A percentile compares a stretch with the other conserved stretches of the same genome.
Conservation (phyloP, 768 basidiomycete genomes). For the Boletus vinaceobasis region DNA sequence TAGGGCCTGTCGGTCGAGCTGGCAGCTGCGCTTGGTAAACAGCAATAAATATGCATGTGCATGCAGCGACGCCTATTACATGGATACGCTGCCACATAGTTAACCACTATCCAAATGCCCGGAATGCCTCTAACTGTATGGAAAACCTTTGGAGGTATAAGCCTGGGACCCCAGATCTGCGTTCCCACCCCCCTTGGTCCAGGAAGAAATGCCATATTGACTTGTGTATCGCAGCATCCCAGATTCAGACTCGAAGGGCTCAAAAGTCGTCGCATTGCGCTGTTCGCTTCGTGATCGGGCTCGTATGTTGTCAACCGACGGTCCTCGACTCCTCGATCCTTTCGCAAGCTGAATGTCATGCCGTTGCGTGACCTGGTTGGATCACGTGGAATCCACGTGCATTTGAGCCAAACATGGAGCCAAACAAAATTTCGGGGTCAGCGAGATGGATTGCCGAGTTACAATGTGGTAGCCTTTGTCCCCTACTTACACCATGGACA, state of each 20-base stretch:
- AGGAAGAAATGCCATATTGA: background rate
- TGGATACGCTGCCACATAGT: background rate
- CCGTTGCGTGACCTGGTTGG: background rate
- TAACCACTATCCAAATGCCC: background rate
- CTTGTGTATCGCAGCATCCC: background rate
- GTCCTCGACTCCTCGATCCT: background rate
- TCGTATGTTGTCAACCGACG: too few species aligned
- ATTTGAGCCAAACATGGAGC: slow-evolving; percentile 25
- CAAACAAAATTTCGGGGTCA: slow-evolving; percentile 35
- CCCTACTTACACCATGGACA: slow-evolving; percentile 36
- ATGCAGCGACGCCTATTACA: background rate
- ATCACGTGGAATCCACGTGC: slow-evolving; percentile 33
- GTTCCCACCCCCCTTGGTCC: background rate
- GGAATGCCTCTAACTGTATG: background rate
- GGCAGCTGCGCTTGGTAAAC: slow-evolving; percentile 6
- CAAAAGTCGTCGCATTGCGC: too few species aligned
- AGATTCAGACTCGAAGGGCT: background rate
- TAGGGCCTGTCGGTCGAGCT: background rate
- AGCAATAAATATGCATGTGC: slow-evolving; percentile 12
- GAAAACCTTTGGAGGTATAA: too few species aligned
- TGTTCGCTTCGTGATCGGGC: background rate
- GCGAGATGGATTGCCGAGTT: background rate
- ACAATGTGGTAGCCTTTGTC: background rate
- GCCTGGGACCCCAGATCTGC: background rate
- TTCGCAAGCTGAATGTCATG: too few species aligned